Conservation (phyloP, 495 filamentous ascomycete species). For the Eremomyces bilateralis region DNA sequence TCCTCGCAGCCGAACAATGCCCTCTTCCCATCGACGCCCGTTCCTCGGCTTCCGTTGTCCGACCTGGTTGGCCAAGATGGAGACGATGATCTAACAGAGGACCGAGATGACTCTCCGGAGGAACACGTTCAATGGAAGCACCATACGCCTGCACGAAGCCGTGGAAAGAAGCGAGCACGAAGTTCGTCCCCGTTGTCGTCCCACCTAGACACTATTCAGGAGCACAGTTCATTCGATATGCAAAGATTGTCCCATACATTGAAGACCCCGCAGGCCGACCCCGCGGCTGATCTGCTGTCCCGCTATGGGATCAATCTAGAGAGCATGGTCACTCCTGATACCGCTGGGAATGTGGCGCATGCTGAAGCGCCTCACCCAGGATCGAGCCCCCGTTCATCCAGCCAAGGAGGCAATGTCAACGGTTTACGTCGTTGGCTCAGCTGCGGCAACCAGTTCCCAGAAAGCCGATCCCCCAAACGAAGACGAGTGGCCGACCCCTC, state of each 20-base stretch:
- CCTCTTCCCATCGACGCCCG: constrained; percentile 41
- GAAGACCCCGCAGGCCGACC: constrained; percentile 60
- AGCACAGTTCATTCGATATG: constrained; percentile 21
- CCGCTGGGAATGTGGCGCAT: background rate
- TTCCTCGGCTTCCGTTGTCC: constrained; percentile 48
- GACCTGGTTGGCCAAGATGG: constrained; percentile 68
- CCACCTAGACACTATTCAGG: too few relatives aligned
- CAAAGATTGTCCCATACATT: constrained; percentile 33
- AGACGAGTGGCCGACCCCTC: constrained; percentile 29
- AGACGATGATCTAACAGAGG: too few relatives aligned
- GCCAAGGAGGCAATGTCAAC: constrained; percentile 14
- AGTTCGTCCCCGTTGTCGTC: constrained; percentile 44
- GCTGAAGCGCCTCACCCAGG: constrained; percentile 1
- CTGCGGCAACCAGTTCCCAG: constrained; percentile 45
- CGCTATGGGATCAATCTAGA: constrained; percentile 29
- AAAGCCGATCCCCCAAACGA: constrained; percentile 24
- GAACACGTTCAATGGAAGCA: constrained; percentile 57
- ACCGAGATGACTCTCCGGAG: constrained; percentile 44
- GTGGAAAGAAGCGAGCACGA: constrained; percentile 44
- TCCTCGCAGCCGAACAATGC: background rate
- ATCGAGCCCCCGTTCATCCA: constrained; percentile 17
- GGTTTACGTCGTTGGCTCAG: constrained; percentile 27
- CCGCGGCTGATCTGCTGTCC: constrained; percentile 71
- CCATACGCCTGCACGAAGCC: constrained; percentile 22
- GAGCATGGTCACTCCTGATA: constrained; percentile 9